These are phyloP conservation scores for Cystobasidium tubakii DNA, from an alignment of 768 basidiomycete genomes.

Conservation along the genomic window DNA sequence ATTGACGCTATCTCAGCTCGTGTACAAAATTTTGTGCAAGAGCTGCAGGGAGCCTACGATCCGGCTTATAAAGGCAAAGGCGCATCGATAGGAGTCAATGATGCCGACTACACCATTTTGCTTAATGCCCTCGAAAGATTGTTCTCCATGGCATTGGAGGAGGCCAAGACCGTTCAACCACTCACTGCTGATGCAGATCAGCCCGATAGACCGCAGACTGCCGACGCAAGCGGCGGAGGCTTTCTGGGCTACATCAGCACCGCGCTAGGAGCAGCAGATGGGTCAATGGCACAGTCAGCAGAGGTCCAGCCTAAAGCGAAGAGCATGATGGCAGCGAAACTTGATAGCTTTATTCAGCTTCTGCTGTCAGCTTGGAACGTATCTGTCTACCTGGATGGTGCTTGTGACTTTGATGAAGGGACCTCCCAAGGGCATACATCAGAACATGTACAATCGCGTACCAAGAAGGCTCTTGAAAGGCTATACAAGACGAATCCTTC, in stretches of 20 bases:
- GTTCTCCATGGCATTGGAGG: constrained; percentile 58
- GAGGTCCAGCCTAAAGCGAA: constrained; percentile 36
- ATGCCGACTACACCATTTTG: constrained; percentile 76
- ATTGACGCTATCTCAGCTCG: constrained; percentile 74
- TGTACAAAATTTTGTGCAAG: constrained; percentile 55
- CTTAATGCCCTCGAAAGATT: constrained; percentile 77
- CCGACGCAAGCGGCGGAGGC: constrained; percentile 59
- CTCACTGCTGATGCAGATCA: constrained; percentile 58
- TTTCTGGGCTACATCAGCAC: constrained; percentile 83
- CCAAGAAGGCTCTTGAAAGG: constrained; percentile 73
- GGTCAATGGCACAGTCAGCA: constrained; percentile 20
- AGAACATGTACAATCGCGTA: constrained; percentile 52
- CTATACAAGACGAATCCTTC: constrained; percentile 71
- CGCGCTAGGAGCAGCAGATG: constrained; percentile 73
- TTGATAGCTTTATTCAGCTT: constrained; percentile 27
- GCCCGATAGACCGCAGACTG: constrained; percentile 57
- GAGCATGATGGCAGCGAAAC: not conserved
- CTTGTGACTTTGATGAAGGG: constrained; percentile 23
- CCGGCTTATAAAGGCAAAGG: constrained; percentile 49
- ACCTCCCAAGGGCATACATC: constrained; percentile 40
- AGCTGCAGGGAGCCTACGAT: constrained; percentile 45
- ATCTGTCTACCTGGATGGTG: constrained; percentile 32
- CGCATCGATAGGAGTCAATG: constrained; percentile 55
- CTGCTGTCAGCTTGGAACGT: constrained; percentile 41
- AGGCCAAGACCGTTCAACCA: constrained; percentile 42